phyloP scores from a whole-genome alignment of 345 rosid genomes.

The Kandelia obovata region DNA sequence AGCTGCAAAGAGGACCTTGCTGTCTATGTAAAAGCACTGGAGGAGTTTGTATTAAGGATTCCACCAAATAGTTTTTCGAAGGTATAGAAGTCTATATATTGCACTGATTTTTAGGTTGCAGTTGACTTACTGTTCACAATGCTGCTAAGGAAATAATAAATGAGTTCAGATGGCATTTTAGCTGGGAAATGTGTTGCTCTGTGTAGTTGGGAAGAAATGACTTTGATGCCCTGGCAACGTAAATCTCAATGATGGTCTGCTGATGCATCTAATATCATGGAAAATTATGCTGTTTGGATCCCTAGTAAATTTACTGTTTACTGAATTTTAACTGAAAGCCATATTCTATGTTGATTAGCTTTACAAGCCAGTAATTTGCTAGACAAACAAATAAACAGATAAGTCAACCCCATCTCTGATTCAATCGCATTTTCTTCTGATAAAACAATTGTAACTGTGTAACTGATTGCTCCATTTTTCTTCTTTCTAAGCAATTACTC shows the following conservation, averaged over 20 bases:
- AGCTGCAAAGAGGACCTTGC: conserved; percentile 72
- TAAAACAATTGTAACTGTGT: neutral
- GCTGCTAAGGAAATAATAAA: neutral
- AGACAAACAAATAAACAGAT: too few relatives aligned
- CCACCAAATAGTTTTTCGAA: conserved; percentile 82
- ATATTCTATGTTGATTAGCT: neutral
- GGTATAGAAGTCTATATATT: conserved; percentile 36
- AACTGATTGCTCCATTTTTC: conserved; percentile 1
- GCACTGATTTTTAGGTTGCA: neutral
- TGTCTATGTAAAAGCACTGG: conserved; percentile 67
- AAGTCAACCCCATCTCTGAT: too few relatives aligned
- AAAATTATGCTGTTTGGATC: neutral
- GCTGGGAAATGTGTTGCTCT: neutral
- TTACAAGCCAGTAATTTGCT: too few relatives aligned
- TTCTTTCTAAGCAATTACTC: neutral
- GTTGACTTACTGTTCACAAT: neutral
- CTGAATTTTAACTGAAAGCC: neutral
- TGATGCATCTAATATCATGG: too few relatives aligned
- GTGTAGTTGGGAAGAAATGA: neutral
- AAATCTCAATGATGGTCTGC: conserved; percentile 2
- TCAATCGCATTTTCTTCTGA: neutral
- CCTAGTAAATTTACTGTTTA: neutral
- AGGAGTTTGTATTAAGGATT: conserved; percentile 61
- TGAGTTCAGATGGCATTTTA: neutral
- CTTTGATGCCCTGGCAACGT: neutral